phyloP scores from a whole-genome alignment of 257 asterid genomes.

The Eustoma russellianum region DNA sequence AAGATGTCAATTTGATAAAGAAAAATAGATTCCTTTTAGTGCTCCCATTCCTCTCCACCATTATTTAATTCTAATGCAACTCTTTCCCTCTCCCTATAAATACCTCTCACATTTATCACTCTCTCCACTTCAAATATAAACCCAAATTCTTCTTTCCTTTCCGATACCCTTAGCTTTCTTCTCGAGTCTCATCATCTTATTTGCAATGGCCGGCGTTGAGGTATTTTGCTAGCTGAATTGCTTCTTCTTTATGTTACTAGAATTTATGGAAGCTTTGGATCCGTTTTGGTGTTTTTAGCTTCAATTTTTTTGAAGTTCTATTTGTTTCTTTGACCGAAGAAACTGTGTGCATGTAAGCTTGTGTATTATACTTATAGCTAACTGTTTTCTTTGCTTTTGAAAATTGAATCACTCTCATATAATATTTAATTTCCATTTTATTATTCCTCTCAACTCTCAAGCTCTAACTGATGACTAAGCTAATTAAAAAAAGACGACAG shows the following conservation, averaged over 20 bases:
- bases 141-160: constrained; percentile 3
- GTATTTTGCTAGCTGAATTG: constrained; percentile 14
- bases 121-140: constrained; percentile 27
- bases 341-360: no score
- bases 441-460: no score
- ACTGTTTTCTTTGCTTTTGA: no score
- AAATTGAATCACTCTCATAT: no score
- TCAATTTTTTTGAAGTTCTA: neutral
- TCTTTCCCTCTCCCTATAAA: constrained; percentile 42
- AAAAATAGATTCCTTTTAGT: constrained; percentile 9
- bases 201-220: constrained; percentile 58
- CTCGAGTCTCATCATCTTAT: constrained; percentile 1
- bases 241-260: neutral
- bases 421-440: no score
- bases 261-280: neutral
- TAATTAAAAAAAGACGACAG: no score
- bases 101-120: constrained; percentile 23
- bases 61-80: constrained; percentile 7
- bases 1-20: constrained; percentile 24
- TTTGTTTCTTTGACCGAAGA: neutral
- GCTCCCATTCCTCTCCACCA: constrained; percentile 13
- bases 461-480: no score
- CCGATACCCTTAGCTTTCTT: neutral
- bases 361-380: no score
- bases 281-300: no score